phyloP scores from a whole-genome alignment of 2,329 filamentous ascomycete species.

The Trichophyton equinum region DNA sequence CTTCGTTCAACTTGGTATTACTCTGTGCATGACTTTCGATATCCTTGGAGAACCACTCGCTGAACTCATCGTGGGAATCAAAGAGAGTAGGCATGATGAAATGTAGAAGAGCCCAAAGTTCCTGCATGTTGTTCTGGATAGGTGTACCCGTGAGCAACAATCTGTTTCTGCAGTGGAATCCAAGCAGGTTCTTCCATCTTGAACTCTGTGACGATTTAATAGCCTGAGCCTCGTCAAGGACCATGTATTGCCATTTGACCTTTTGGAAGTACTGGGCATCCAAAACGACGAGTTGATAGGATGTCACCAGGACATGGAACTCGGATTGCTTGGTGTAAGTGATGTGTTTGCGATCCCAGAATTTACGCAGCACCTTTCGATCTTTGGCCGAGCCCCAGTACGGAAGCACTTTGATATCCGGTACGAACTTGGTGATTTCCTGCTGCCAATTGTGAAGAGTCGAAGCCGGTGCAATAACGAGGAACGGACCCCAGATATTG shows the following conservation, averaged over 20 bases:
- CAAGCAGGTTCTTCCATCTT: constrained; percentile 77
- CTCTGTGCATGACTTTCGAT: constrained; percentile 98
- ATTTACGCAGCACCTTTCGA: constrained; percentile 90
- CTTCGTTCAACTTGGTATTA: constrained; percentile 98
- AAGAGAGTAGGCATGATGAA: constrained; percentile 98
- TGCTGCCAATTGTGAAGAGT: constrained; percentile 77
- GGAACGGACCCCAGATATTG: constrained; percentile 90
- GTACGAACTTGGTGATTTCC: constrained; percentile 90
- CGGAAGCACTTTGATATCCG: constrained; percentile 83
- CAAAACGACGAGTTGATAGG: constrained; percentile 91
- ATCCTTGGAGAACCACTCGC: constrained; percentile 43
- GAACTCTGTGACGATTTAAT: constrained; percentile 96
- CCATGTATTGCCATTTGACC: constrained; percentile 57
- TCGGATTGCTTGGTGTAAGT: constrained; percentile 87
- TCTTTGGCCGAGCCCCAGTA: constrained; percentile 96
- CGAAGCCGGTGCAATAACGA: constrained; percentile 73
- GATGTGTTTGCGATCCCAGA: constrained; percentile 96
- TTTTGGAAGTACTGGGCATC: constrained; percentile 63
- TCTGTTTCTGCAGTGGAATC: constrained; percentile 86
- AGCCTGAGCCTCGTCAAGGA: constrained; percentile 86
- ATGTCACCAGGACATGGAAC: constrained; percentile 93
- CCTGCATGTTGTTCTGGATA: constrained; percentile 90
- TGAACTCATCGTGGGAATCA: constrained; percentile 45
- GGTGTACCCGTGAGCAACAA: constrained; percentile 94
- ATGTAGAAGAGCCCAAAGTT: constrained; percentile 82